Base-by-base conservation (phyloP, 2,329 filamentous ascomycete genomes). In the Cercospora janseana region DNA sequence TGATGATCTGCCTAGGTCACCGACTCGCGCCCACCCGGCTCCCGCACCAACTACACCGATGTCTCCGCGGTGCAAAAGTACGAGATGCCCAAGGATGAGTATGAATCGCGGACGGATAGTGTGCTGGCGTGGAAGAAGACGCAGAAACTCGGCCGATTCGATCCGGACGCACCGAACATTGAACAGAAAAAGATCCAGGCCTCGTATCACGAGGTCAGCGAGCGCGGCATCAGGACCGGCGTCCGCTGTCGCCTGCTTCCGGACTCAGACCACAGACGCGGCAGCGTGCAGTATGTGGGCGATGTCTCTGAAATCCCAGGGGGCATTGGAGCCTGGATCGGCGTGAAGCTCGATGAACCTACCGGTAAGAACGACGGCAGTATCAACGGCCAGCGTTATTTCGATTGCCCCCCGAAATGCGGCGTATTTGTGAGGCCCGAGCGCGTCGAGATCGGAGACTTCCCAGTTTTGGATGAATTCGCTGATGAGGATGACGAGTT, bases 111-210 rank as follows among this genome's bases (percentile, higher is more conserved):
- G 65, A 77, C 83, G 34, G 88, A 96, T 71, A 92, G 87, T 3
- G 93, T 98, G 10, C 80, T 96, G 18, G 88, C 91, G 4, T 97
- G 90, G 90, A 98, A 98, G 73, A 92, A 88, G 73, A 76, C 83
- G n/a, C 85, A 95, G 70, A 91, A 94, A 68, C 81, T 97, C n/a
- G 93, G 93, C 43, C 88, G 93, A 27, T 98, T 98, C 71, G 89
- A 97, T 66, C 93, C 93, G 9, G 78, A 85, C 61, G 88, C 90
- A 6, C 83, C 87, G 13, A 81, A 77, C 53, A 80, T 86, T 16
- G 85, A 90, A 66, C 78, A 88, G 66, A 80, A 87, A 56, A 87
- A 87, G 67, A 74, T 87, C 50, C 78, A 80, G 12, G 83, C 84
- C 29, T 78, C 85, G 32, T 77, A 83, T 58, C 79, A 80, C 49